phyloP scores from a whole-genome alignment of 164 flowering plant species.

The Santalum album region DNA sequence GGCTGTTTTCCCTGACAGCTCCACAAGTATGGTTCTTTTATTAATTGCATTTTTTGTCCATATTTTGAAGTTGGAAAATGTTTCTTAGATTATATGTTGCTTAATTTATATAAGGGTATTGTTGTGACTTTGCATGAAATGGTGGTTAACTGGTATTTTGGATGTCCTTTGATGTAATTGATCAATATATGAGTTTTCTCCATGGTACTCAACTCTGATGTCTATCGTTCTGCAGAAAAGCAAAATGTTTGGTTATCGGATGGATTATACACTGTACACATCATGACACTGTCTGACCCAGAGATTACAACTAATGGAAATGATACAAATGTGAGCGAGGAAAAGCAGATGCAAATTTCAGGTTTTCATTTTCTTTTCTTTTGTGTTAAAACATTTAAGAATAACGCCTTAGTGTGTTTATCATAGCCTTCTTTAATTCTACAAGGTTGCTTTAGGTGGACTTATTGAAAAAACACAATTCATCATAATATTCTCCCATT shows the following conservation, averaged over 20 bases:
- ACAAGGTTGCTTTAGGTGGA: no score
- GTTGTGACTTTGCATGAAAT: background rate
- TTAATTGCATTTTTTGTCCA: background rate
- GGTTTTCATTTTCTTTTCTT: conserved; percentile 26
- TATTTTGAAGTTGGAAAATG: background rate
- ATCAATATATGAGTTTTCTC: background rate
- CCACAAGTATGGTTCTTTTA: conserved; percentile 31
- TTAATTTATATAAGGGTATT: background rate
- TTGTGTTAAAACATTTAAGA: no score
- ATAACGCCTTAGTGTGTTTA: no score
- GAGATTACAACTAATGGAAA: conserved; percentile 28
- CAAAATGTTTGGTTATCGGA: conserved; percentile 75
- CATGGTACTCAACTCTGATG: background rate
- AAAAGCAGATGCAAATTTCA: conserved; percentile 42
- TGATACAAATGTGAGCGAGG: conserved; percentile 27
- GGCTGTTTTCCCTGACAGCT: conserved; percentile 53
- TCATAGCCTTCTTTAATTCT: no score
- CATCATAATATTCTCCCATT: no score
- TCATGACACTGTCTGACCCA: conserved; percentile 31
- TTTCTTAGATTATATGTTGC: no score
- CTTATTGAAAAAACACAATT: no score
- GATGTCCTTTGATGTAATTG: background rate
- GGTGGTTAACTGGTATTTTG: background rate
- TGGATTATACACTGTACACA: conserved; percentile 56
- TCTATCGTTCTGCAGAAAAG: conserved; percentile 41